Evolutionary conservation across 2,329 filamentous ascomycete species (phyloP).

Genomic region (Pseudopithomyces maydicus): DNA sequence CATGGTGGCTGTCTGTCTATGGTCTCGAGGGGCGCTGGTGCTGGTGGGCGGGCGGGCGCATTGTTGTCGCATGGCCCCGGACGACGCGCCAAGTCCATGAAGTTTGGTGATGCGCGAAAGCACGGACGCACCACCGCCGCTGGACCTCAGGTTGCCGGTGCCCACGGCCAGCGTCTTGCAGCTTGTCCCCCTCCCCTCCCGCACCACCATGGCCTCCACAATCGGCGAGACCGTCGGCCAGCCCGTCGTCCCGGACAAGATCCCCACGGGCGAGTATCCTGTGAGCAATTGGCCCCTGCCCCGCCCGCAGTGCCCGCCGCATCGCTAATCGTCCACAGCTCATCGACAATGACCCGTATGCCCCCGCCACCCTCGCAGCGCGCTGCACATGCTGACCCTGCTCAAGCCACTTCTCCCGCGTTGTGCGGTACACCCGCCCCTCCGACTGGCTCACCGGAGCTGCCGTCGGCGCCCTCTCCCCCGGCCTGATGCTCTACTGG

Average conservation of each 20-base stretch:
- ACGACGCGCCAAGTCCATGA: conserved; percentile 36
- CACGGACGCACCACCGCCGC: conserved; percentile 19
- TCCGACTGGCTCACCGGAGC: conserved; percentile 80
- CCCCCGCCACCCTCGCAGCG: conserved; percentile 19
- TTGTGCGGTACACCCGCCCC: conserved; percentile 81
- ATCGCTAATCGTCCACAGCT: conserved; percentile 64
- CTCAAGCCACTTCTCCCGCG: conserved; percentile 84
- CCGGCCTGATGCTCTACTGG: conserved; percentile 75
- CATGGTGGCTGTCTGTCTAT: conserved; percentile 18
- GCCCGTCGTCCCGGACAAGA: conserved; percentile 73
- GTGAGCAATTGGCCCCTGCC: conserved; percentile 61
- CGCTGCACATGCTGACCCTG: conserved; percentile 24
- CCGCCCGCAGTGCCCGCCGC: conserved; percentile 26
- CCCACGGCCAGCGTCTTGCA: conserved; percentile 9
- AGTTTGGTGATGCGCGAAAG: conserved; percentile 20
- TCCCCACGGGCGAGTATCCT: conserved; percentile 81
- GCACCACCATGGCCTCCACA: conserved; percentile 38
- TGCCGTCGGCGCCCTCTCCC: conserved; percentile 71
- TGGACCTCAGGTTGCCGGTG: conserved; percentile 26
- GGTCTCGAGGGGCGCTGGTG: conserved; percentile 10
- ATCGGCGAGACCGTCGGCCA: conserved; percentile 29
- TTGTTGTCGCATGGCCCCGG: conserved; percentile 28
- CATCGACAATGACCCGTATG: conserved; percentile 98
- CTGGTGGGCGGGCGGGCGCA: conserved; percentile 25
- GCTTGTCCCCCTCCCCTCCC: conserved; percentile 18